phyloP scores from a whole-genome alignment of 768 basidiomycete species.

The Rhizopogon sp. region DNA sequence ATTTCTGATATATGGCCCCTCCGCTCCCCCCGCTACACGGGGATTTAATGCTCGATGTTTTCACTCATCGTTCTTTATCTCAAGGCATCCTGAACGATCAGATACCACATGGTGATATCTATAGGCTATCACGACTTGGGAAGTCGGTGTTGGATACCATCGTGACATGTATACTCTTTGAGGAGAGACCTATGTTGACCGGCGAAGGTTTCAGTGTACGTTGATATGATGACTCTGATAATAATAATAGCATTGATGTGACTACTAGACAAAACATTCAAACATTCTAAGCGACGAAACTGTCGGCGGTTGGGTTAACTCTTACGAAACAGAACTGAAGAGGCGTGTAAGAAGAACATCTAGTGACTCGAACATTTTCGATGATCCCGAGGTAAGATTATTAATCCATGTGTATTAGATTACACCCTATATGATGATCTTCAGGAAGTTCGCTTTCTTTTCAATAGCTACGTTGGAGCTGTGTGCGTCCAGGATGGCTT shows the following conservation, averaged over 20 bases:
- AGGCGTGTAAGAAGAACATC: conserved; percentile 24
- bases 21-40: conserved; percentile 52
- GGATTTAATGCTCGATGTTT: conserved; percentile 55
- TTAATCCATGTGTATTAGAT: not conserved
- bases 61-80: conserved; percentile 37
- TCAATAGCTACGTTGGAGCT: conserved; percentile 61
- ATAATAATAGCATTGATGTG: not conserved
- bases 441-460: conserved; percentile 45
- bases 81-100: not conserved
- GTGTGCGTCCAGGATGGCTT: conserved; percentile 54
- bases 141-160: conserved; percentile 44
- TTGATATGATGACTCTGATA: not conserved
- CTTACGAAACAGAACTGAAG: conserved; percentile 51
- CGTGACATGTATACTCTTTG: conserved; percentile 47
- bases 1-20: conserved; percentile 21
- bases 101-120: conserved; percentile 33
- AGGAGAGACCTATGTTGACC: conserved; percentile 36
- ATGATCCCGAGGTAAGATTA: conserved; percentile 20
- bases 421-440: not conserved
- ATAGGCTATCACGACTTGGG: conserved; percentile 58
- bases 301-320: conserved; percentile 43
- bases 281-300: conserved; percentile 32
- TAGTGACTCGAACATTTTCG: conserved; percentile 24
- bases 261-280: not conserved
- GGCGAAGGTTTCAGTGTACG: conserved; percentile 42